Percentiles rank a stretch among this genome's conserved stretches.
Evolutionary conservation across 2,329 filamentous ascomycete species (phyloP).

Genomic region (Apiospora phragmitis): DNA sequence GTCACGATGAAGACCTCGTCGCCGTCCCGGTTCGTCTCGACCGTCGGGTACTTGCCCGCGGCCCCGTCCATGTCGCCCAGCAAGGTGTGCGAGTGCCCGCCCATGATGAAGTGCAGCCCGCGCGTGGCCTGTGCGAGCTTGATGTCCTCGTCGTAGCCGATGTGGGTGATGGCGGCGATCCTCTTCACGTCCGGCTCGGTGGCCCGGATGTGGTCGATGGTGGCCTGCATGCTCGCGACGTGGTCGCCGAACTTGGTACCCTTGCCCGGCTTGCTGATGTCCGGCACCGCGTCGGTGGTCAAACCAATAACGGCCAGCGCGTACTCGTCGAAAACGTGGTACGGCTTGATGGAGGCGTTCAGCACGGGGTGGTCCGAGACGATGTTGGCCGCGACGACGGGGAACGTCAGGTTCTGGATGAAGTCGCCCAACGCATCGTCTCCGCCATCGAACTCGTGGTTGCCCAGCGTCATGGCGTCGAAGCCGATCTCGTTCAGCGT

Average conservation of each 20-base stretch:
- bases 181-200: slow-evolving; percentile 60
- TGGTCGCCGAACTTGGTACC: slow-evolving; percentile 60
- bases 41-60: slow-evolving; percentile 63
- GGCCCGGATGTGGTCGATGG: slow-evolving; percentile 61
- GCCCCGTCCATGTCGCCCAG: slow-evolving; percentile 60
- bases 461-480: slow-evolving; percentile 67
- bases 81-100: slow-evolving; percentile 42
- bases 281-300: slow-evolving; percentile 59
- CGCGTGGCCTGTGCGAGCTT: slow-evolving; percentile 59
- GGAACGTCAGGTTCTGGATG: slow-evolving; percentile 64
- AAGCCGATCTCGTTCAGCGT: slow-evolving; percentile 66
- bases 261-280: slow-evolving; percentile 58
- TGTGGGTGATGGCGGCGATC: slow-evolving; percentile 67
- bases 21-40: slow-evolving; percentile 59
- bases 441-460: slow-evolving; percentile 67
- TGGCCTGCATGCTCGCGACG: slow-evolving; percentile 58
- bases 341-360: slow-evolving; percentile 65
- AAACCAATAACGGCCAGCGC: slow-evolving; percentile 64
- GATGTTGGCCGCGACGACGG: slow-evolving; percentile 64
- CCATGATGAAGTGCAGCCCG: slow-evolving; percentile 67
- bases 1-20: slow-evolving; percentile 70
- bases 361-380: slow-evolving; percentile 58
- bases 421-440: slow-evolving; percentile 64
- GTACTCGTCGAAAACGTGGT: slow-evolving; percentile 63
- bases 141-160: slow-evolving; percentile 65